These are phyloP conservation scores for Carex myosuroides DNA, from an alignment of 176 grass and related monocot genomes.

Conservation along the genomic window DNA sequence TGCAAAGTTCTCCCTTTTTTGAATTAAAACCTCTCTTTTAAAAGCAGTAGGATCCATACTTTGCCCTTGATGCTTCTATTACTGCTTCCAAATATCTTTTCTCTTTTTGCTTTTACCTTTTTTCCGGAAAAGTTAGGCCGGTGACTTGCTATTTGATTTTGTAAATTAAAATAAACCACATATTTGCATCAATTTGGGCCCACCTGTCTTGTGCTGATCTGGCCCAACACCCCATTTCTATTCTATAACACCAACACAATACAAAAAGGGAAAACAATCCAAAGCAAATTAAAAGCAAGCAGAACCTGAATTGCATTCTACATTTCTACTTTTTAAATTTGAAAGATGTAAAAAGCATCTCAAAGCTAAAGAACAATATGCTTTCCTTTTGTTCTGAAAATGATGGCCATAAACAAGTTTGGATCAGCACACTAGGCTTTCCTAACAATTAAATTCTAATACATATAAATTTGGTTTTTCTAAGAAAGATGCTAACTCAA, in stretches of 20 bases:
- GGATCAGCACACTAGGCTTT: neutral
- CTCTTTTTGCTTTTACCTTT: neutral
- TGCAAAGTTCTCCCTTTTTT: neutral
- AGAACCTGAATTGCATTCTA: neutral
- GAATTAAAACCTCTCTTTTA: neutral
- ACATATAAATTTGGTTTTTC: neutral
- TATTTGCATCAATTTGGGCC: neutral
- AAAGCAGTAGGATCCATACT: conserved; percentile 15
- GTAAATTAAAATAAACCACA: neutral
- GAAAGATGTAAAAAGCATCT: neutral
- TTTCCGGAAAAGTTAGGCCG: neutral
- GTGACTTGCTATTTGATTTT: neutral
- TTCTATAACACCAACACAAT: neutral
- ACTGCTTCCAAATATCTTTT: neutral
- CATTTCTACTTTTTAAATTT: neutral
- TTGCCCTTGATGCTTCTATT: conserved; percentile 3
- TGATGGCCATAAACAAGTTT: conserved; percentile 5
- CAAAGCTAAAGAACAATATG: conserved; percentile 11
- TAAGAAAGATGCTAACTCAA: neutral
- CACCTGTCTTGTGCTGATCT: neutral
- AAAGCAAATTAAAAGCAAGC: neutral
- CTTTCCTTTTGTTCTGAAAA: conserved; percentile 21
- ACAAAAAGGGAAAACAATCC: neutral
- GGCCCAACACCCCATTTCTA: neutral
- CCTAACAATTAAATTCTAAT: neutral